Percentiles rank a stretch among this genome's conserved stretches.
Evolutionary conservation across 1,284 basidiomycete genomes (phyloP).

Genomic region (Puccinia triticina): DNA sequence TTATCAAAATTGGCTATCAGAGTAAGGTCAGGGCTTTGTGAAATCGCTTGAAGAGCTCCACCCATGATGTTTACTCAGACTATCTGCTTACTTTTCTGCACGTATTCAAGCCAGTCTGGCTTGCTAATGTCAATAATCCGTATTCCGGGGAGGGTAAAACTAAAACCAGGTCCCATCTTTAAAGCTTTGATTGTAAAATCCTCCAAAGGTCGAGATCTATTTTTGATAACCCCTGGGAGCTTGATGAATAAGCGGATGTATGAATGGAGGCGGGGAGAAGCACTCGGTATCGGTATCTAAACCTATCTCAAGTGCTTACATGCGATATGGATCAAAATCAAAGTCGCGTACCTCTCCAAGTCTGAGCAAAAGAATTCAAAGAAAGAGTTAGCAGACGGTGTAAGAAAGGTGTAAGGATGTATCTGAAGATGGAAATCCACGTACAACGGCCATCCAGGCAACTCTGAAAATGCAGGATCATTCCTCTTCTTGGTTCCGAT

Average conservation of each 20-base stretch:
- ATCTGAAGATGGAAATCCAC: neutral
- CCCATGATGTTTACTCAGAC: neutral
- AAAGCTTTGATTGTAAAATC: neutral
- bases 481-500: slow-evolving; percentile 34
- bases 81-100: slow-evolving; percentile 38
- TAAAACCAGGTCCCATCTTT: slow-evolving; percentile 30
- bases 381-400: neutral
- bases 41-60: too few species aligned
- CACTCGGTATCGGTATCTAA: neutral
- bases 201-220: neutral
- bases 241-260: neutral
- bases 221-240: neutral
- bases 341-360: neutral
- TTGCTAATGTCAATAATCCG: slow-evolving; percentile 48
- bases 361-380: neutral
- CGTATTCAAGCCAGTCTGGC: slow-evolving; percentile 48
- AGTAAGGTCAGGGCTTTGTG: neutral
- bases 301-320: neutral
- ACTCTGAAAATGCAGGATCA: neutral
- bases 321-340: neutral
- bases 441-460: slow-evolving; percentile 40
- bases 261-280: too few species aligned
- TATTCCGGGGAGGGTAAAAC: slow-evolving; percentile 30
- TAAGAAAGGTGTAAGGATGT: neutral
- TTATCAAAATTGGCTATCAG: slow-evolving; percentile 39